These are phyloP conservation scores for Backusella macrospora DNA, from an alignment of 192 early-diverging fungal genomes.

Conservation along the genomic window DNA sequence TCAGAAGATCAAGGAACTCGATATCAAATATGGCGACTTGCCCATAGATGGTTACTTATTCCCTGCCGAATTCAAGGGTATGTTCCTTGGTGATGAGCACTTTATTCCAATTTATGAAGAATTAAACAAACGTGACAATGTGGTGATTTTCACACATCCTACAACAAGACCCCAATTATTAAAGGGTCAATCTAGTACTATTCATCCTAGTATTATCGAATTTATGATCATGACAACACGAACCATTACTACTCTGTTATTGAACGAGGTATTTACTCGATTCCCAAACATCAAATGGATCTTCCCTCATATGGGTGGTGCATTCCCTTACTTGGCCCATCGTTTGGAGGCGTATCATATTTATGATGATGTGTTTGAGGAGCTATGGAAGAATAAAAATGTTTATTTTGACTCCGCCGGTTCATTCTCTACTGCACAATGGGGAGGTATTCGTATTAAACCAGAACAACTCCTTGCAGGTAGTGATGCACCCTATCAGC, in stretches of 20 bases:
- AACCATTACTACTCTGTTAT: neutral
- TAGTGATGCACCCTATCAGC: neutral
- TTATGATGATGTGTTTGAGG: neutral
- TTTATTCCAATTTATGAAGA: slow-evolving; percentile 5
- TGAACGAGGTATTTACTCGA: neutral
- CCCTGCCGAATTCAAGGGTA: neutral
- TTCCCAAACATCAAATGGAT: slow-evolving; percentile 1
- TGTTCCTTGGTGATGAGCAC: neutral
- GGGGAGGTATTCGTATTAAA: neutral
- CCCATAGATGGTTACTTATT: neutral
- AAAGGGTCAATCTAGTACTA: neutral
- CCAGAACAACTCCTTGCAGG: neutral
- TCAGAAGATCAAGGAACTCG: neutral
- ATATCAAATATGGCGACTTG: neutral
- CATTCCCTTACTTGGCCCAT: neutral
- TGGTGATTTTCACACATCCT: neutral
- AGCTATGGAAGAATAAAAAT: neutral
- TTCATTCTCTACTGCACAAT: neutral
- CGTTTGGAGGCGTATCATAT: neutral
- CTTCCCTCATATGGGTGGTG: neutral
- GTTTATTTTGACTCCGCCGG: slow-evolving; percentile 4
- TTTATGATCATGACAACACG: neutral
- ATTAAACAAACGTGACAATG: slow-evolving; percentile 1
- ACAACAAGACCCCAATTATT: neutral
- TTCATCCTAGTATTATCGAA: neutral